Base-by-base conservation (phyloP, 108 stramenopile species). In the Stephanodiscus minutulus region DNA sequence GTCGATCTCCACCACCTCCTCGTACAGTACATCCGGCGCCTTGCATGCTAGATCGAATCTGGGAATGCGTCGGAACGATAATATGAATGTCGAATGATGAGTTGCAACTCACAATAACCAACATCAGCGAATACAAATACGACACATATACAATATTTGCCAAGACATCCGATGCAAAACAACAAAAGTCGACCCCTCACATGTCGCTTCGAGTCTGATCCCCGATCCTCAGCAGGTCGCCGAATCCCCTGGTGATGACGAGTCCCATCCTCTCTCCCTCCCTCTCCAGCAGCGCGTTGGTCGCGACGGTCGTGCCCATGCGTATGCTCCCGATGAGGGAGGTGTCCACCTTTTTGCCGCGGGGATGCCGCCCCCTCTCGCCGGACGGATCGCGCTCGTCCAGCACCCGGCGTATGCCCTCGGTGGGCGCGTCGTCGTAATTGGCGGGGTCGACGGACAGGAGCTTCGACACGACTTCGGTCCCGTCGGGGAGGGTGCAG, bases 241-340 rank as follows among this genome's bases (percentile, higher is more conserved):
- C 74, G 77, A 98, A 97, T 50, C 97, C 97, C 43, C 81, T 72
- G 43, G 98, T 98, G 48, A 88, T 97, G 0, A 98, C 46, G 54
- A 97, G 74, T 29, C 92, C 97, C 89, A 88, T 91, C 0, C 85
- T 73, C 48, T 93, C 95, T 12, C 98, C 98, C 46, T 96, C 79
- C 43, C 98, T 85, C 83, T 99, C 98, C 61, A 99, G 72, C 61
- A 99, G 73, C 4, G 98, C 98, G 70, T 98, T 98, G 54, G 98
- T 98, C 0, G 98, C 98, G 28, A 98, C 98, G 24, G 96, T 96
- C 9, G 98, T 96, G 33, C 93, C 93, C 94, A 97, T 99, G 22
- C 98, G 93, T 73, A 99, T 98, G 61, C 76, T 86, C 22, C 88
- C 95, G 71, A 99, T 97, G 31, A 82, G 61, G 0, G 74, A 57